Base-by-base conservation (phyloP, 2,329 filamentous ascomycete species). In the Bipolaris victoriae region DNA sequence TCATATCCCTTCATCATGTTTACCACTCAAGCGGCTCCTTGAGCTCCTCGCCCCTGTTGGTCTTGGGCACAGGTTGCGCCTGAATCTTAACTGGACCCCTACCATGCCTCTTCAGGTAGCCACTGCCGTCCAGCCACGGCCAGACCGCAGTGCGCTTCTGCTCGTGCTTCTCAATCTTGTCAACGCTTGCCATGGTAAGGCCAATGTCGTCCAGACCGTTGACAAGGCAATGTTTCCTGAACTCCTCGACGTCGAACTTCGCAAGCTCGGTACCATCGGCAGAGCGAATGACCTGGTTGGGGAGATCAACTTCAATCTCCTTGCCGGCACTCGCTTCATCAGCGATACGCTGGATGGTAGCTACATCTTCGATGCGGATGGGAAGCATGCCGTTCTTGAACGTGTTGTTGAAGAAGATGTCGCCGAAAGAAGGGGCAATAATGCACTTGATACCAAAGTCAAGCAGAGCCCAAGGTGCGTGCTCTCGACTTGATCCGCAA, bases 361-460 rank as follows among this genome's bases (percentile, higher is more conserved):
- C 81, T 64, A 86, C 79, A 76, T 94, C 87, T 31, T 84, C 80
- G 73, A 98, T 90, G 57, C 84, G 80, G 60, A 98, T 87, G 46
- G 94, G 93, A 62, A 98, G 83, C 95, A 98, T 98, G 81, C 94
- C 94, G 82, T 99, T 99, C 85, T 99, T 98, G 86, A 97, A 98
- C n/a, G 90, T 95, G 83, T 99, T 99, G 86, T 97, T 97, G 86
- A 94, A 96, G 87, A 97, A 97, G 78, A 99, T 99, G 73, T 96
- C 92, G 57, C 90, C 90, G 66, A 86, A 91, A 1, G 90, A 93
- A 1, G 92, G 91, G 1, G 94, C 95, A 67, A 98, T 96, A 71
- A 98, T 84, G 76, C 90, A 94, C 75, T 90, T 91, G 81, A 99
- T 97, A 66, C 95, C 95, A 69, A 98, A 98, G 79, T 98, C 95